These are phyloP conservation scores for Astrothelium macrocarpum DNA, from an alignment of 495 filamentous ascomycete genomes.

Conservation along the genomic window DNA sequence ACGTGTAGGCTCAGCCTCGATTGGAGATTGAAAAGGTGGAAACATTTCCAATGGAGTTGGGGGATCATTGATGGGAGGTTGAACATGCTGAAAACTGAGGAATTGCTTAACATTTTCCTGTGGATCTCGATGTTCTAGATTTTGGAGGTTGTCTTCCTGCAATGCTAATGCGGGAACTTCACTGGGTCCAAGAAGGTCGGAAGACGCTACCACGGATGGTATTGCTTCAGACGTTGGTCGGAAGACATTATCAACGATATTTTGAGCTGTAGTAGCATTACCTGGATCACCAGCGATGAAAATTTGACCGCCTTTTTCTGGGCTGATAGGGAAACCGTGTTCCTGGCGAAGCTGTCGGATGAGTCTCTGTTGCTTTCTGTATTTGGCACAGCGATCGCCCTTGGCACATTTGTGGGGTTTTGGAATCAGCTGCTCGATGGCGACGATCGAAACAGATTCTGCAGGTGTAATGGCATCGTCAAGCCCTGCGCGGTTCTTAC, in stretches of 20 bases:
- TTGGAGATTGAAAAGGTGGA: conserved; percentile 24
- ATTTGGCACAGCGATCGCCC: conserved; percentile 81
- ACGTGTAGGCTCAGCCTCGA: conserved; percentile 17
- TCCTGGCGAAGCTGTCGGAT: conserved; percentile 58
- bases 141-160: conserved; percentile 58
- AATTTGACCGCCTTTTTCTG: conserved; percentile 45
- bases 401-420: conserved; percentile 81
- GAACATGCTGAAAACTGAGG: conserved; percentile 63
- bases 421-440: conserved; percentile 78
- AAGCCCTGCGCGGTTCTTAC: conserved; percentile 34
- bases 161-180: conserved; percentile 53
- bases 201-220: conserved; percentile 81
- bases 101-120: conserved; percentile 89
- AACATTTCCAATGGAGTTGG: conserved; percentile 30
- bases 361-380: conserved; percentile 59
- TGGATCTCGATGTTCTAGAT: conserved; percentile 61
- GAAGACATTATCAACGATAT: conserved; percentile 34
- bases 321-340: conserved; percentile 49
- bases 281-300: conserved; percentile 64
- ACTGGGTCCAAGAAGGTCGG: conserved; percentile 69
- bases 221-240: conserved; percentile 53
- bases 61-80: conserved; percentile 24
- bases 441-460: conserved; percentile 85
- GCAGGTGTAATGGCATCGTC: conserved; percentile 60
- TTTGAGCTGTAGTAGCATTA: conserved; percentile 53